Evolutionary conservation across 2,329 filamentous ascomycete genomes (phyloP), one percentile per base, ranked within the genome.

Genomic region (Fusarium sp.): DNA sequence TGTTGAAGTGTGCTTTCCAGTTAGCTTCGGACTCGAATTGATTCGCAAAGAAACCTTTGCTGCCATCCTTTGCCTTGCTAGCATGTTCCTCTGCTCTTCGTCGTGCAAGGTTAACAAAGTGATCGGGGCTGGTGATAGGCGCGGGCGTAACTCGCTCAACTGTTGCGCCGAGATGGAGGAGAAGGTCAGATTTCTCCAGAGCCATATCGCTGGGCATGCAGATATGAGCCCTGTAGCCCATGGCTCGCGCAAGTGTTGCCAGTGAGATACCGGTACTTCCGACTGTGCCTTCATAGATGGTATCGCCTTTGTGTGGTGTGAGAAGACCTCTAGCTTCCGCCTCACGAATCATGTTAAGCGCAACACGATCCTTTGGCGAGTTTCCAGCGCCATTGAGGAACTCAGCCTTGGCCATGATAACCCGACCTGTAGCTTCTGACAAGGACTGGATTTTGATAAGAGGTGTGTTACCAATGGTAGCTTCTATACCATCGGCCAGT

Each of bases 161-260:
- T n/a, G 89, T 88, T 43, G 96, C 96, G 74, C 96, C 96, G 13
- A 99, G 89, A 78, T 96, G 95, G 71, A 91, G 87, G 46, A 99
- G 89, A 42, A 99, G 87, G 74, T 95, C 91, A 7, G 92, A 93
- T 81, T 99, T 99, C 80, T 99, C 96, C 59, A 85, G 83, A 59
- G 91, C 89, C 83, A 97, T 92, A 82, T 99, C 96, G 77, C 93
- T 90, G 49, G 96, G 95, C 94, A 99, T 98, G 84, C 93, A 98
- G 72, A 99, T 98, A 80, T 98, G 93, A 32, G 94, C 94, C 71
- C 91, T 88, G 82, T 98, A 98, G 34, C 96, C 96, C 79, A 90
- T 88, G 23, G 96, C 94, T 72, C 94, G 88, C 51, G 93, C 94
- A 53, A 99, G 88, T 1, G 93, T 93, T 4, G 96, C 96, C 12